Base-by-base conservation (phyloP, 306 rosid species). In the Abrus pulchellus region DNA sequence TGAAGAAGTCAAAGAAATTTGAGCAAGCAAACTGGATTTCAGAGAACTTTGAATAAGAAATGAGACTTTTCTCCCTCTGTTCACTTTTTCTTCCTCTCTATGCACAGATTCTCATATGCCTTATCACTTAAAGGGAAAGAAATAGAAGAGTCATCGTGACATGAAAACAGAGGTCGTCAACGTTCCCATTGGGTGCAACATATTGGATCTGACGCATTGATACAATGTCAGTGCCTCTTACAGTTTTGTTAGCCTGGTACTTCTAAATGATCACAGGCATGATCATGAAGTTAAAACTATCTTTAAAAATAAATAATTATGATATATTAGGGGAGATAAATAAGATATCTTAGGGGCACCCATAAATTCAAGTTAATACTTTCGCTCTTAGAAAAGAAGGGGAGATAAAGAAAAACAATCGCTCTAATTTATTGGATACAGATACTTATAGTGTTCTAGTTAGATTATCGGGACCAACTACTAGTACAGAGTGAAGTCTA, bases 51-150 rank as follows among this genome's bases (percentile, higher is more conserved):
- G 74, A 81, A 68, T 40, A 61, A 55, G 29, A 77, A 52, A 57
- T 43, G 78, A 69, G 76, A 34, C n/a, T 50, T 38, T 62, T 72
- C 41, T 38, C 64, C 70, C 68, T 20, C 9, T 13, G 1, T 49
- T 68, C 54, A 70, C 74, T 59, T 59, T 36, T 77, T 63, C 20
- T 53, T 40, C 72, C 29, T 82, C 47, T 45, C 9, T 38, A 54
- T 43, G 65, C 71, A 77, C 80, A 60, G 89, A 86, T 76, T 86
- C 83, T 71, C 44, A 80, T 85, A 43, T 29, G 41, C 59, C 34
- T 68, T 85, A 55, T 75, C 85, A 81, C 80, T 9, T 9, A 48
- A 85, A 81, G 30, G 85, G 83, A 63, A 71, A 80, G 9, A 34
- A 38, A 36, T n/a, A 70, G 36, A 69, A 59, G 82, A 50, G 36